phyloP scores from a whole-genome alignment of 1,284 basidiomycete genomes.

The Pisolithus thermaeus region DNA sequence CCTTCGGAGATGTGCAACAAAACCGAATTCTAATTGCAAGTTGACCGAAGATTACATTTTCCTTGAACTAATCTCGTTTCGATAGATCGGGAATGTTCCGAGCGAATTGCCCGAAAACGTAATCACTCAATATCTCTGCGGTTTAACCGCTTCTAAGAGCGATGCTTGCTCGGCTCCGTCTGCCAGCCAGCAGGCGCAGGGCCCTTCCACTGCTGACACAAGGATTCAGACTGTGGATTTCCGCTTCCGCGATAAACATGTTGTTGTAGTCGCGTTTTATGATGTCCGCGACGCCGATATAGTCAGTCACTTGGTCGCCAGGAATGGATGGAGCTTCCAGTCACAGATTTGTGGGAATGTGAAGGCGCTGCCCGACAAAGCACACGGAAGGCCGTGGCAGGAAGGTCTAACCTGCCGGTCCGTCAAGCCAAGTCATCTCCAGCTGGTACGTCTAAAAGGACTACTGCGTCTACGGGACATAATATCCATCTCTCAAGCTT shows the following conservation, averaged over 20 bases:
- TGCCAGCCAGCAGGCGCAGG: constrained; percentile 3
- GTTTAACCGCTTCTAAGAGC: constrained; percentile 15
- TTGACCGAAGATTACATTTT: constrained; percentile 1
- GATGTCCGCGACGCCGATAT: constrained; percentile 51
- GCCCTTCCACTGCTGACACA: constrained; percentile 9
- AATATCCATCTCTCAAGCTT: constrained; percentile 27
- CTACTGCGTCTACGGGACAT: not conserved
- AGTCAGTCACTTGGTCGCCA: constrained; percentile 38
- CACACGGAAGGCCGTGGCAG: constrained; percentile 15
- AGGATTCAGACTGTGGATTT: constrained; percentile 50
- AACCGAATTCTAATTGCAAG: constrained; percentile 44
- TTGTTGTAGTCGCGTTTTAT: constrained; percentile 57
- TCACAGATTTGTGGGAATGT: constrained; percentile 20
- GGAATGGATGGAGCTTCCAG: constrained; percentile 20
- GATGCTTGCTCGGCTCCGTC: constrained; percentile 6
- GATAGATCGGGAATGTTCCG: constrained; percentile 30
- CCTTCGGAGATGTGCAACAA: constrained; percentile 14
- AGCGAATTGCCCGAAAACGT: constrained; percentile 31
- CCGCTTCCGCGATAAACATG: constrained; percentile 41
- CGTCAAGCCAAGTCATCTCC: constrained; percentile 26
- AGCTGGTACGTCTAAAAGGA: constrained; percentile 16
- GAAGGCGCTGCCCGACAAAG: constrained; percentile 16
- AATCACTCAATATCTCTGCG: constrained; percentile 28
- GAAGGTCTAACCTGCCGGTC: constrained; percentile 25
- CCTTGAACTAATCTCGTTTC: constrained; percentile 11